Evolutionary conservation across 176 grass and related monocot species (phyloP).

Genomic region (Triticum timopheevii): DNA sequence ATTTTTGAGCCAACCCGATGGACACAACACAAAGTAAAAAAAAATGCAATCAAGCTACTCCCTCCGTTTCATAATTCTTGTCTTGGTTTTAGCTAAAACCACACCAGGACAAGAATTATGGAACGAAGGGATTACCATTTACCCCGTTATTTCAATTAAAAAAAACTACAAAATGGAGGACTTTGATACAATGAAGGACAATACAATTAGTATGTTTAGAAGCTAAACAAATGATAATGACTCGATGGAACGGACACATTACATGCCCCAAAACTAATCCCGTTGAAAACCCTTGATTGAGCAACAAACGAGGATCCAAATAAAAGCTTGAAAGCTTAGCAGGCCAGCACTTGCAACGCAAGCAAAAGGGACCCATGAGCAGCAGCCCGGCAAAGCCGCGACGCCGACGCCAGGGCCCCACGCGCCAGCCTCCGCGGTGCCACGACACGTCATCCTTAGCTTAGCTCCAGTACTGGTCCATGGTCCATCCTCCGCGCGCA

Average conservation of each 20-base stretch:
- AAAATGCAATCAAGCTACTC: too few relatives aligned
- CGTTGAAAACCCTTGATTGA: background rate
- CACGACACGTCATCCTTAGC: slow-evolving; percentile 10
- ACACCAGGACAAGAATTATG: too few relatives aligned
- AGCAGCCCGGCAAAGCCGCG: slow-evolving; percentile 13
- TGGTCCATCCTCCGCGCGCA: background rate
- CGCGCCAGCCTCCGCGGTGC: background rate
- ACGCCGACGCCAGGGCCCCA: background rate
- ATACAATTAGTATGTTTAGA: background rate
- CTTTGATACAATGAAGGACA: background rate
- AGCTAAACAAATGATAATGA: background rate
- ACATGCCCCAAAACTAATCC: background rate
- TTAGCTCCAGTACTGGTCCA: background rate
- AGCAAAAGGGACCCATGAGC: slow-evolving; percentile 54
- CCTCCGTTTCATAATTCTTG: too few relatives aligned
- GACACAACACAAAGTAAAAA: too few relatives aligned
- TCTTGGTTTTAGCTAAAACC: too few relatives aligned
- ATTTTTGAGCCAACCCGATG: too few relatives aligned
- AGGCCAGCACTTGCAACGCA: slow-evolving; percentile 46
- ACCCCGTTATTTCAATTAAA: too few relatives aligned
- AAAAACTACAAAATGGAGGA: background rate
- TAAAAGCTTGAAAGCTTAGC: slow-evolving; percentile 20
- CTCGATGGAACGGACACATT: background rate
- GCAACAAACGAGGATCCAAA: slow-evolving; percentile 5
- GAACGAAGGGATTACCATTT: too few relatives aligned